These are phyloP conservation scores for Lepidopterella palustris DNA, from an alignment of 495 filamentous ascomycete species.

Conservation along the genomic window DNA sequence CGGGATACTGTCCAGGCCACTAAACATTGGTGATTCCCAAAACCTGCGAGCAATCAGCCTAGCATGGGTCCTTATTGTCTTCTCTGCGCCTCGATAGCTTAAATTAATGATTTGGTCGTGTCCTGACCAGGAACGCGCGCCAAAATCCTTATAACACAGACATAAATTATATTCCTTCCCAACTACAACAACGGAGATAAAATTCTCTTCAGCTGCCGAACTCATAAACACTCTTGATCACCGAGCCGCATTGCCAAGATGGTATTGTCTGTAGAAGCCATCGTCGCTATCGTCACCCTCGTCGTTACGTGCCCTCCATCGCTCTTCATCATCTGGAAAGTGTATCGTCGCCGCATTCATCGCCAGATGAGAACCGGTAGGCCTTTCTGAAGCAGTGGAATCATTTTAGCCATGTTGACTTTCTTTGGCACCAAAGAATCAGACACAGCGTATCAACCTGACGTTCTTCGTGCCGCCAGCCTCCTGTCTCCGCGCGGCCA, in stretches of 20 bases:
- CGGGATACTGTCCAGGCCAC: not conserved
- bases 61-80: not conserved
- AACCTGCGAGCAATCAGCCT: not conserved
- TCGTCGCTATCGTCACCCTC: slow-evolving; percentile 5
- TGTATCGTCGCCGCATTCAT: not conserved
- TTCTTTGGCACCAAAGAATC: not conserved
- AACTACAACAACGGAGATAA: not conserved
- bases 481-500: not conserved
- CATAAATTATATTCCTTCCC: not conserved
- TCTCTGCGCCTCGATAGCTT: not conserved
- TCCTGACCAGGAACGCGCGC: not conserved
- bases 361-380: not conserved
- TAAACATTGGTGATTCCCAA: slow-evolving; percentile 1
- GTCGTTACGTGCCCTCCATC: not conserved
- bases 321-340: not conserved
- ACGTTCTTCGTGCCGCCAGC: not conserved
- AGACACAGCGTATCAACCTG: not conserved
- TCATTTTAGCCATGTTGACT: not conserved
- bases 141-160: not conserved
- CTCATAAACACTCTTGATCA: not conserved
- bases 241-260: not conserved
- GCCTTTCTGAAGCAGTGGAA: not conserved
- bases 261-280: not conserved
- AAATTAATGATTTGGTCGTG: not conserved
- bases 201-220: not conserved